A percentile compares a stretch with the other conserved stretches of the same genome.
phyloP scores from a whole-genome alignment of 495 filamentous ascomycete genomes.

The Daldinia caldariorum region DNA sequence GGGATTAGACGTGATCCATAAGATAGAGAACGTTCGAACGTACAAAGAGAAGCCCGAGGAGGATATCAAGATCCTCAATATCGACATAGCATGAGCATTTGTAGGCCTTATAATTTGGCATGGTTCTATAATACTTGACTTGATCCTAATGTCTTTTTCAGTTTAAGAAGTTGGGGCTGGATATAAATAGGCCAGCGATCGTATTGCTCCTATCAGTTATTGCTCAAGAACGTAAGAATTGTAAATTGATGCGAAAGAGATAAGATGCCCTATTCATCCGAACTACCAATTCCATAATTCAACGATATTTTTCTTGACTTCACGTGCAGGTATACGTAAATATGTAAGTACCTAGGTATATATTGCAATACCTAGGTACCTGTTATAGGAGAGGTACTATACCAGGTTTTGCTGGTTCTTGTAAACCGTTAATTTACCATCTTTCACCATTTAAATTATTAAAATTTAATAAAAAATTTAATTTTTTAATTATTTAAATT shows the following conservation, averaged over 20 bases:
- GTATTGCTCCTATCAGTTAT: not conserved
- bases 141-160: not conserved
- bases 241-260: not conserved
- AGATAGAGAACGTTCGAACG: conserved; percentile 92
- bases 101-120: not conserved
- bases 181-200: not conserved
- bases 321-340: too few species aligned
- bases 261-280: not conserved
- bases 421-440: too few species aligned
- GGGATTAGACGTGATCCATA: conserved; percentile 94
- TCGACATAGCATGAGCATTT: conserved; percentile 65
- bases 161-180: not conserved
- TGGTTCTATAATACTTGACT: not conserved
- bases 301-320: too few species aligned
- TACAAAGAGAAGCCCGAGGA: conserved; percentile 96
- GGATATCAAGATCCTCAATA: conserved; percentile 96
- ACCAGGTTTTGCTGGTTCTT: too few species aligned
- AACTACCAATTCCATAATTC: too few species aligned
- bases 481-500: too few species aligned
- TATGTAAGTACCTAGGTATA: too few species aligned
- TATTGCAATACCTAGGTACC: too few species aligned
- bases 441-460: too few species aligned
- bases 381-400: too few species aligned
- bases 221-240: too few species aligned
- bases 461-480: too few species aligned